Evolutionary conservation across 257 asterid genomes (phyloP).

Genomic region (Forsythia suspensa): DNA sequence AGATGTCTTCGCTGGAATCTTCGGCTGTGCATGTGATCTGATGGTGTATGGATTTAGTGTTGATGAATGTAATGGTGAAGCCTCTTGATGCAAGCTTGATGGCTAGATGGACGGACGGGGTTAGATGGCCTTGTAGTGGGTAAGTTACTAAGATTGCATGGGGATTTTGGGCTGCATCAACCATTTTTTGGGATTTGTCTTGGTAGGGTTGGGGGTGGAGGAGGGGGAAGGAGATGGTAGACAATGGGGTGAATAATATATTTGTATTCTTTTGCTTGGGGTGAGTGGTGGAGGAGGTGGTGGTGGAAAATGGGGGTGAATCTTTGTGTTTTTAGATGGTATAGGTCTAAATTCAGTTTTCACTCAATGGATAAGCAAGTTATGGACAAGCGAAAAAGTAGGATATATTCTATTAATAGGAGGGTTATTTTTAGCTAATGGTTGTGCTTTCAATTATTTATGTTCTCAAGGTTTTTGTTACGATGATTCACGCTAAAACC

Average conservation of each 20-base stretch:
- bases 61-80: slow-evolving; percentile 51
- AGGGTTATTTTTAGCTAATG: background rate
- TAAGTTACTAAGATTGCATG: slow-evolving; percentile 50
- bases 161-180: slow-evolving; percentile 27
- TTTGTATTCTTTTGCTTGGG: too few relatives aligned
- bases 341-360: background rate
- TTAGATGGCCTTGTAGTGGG: slow-evolving; percentile 55
- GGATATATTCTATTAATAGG: background rate
- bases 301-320: background rate
- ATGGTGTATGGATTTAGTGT: slow-evolving; percentile 39
- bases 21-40: slow-evolving; percentile 26
- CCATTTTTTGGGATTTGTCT: slow-evolving; percentile 21
- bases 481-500: too few relatives aligned
- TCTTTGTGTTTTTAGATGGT: background rate
- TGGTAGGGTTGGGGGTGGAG: background rate
- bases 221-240: background rate
- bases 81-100: slow-evolving; percentile 46
- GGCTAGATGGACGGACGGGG: slow-evolving; percentile 48
- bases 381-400: background rate
- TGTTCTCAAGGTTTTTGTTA: too few relatives aligned
- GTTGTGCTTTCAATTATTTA: background rate
- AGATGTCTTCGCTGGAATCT: slow-evolving; percentile 23
- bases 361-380: background rate
- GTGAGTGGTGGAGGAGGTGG: background rate
- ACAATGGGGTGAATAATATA: background rate